Percentiles rank a stretch among this genome's conserved stretches.
phyloP scores from a whole-genome alignment of 163 green algal species.

The Chlamydomonas reinhardtii region DNA sequence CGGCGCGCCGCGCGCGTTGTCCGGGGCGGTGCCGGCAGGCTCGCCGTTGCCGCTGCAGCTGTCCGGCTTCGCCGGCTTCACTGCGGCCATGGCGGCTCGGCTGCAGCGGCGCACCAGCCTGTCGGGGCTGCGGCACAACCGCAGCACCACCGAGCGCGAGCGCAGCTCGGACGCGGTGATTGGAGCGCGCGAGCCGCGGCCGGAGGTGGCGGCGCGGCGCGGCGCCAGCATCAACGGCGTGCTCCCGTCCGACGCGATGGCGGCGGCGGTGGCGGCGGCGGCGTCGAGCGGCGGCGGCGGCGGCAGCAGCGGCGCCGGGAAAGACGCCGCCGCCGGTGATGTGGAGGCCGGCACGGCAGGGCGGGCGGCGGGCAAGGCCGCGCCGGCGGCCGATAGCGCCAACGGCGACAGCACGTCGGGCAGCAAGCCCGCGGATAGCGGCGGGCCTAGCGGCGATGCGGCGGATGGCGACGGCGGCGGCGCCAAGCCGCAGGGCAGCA shows the following conservation, averaged over 20 bases:
- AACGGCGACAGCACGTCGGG: too few relatives aligned
- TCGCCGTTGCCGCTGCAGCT: not conserved
- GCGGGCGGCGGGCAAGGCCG: not conserved
- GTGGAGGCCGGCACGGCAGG: not conserved
- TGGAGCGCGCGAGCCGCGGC: not conserved
- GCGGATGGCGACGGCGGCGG: too few relatives aligned
- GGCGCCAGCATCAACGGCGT: not conserved
- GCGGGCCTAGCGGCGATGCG: not conserved
- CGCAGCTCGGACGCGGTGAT: not conserved
- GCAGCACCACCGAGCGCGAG: not conserved
- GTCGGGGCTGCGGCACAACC: not conserved
- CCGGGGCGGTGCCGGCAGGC: not conserved
- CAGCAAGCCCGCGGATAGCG: not conserved
- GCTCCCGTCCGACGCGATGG: not conserved
- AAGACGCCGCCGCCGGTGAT: too few relatives aligned
- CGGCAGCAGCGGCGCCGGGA: too few relatives aligned
- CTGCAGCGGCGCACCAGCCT: not conserved
- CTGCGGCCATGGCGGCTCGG: not conserved
- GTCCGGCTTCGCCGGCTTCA: constrained; percentile 1
- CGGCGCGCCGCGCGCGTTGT: not conserved
- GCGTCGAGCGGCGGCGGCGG: not conserved
- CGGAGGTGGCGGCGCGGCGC: not conserved
- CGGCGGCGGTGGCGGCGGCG: not conserved
- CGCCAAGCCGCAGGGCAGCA: not conserved
- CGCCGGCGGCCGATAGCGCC: too few relatives aligned